These are phyloP conservation scores for Periconia macrospinosa DNA, from an alignment of 2,329 filamentous ascomycete genomes.

Conservation along the genomic window DNA sequence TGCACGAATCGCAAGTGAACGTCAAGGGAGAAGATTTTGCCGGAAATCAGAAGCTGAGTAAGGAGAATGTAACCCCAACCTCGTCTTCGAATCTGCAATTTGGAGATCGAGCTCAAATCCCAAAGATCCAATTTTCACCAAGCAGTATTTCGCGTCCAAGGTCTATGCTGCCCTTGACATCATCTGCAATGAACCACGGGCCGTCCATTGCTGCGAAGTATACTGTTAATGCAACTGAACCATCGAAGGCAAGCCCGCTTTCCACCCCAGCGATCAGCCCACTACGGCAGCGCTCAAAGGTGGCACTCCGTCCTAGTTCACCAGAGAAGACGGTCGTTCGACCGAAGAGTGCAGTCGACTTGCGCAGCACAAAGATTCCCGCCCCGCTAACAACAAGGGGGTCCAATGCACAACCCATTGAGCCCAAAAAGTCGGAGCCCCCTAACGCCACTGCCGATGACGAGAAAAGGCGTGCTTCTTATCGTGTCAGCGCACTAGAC, in stretches of 20 bases:
- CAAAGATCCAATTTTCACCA: neutral
- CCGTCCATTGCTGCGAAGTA: slow-evolving; percentile 17
- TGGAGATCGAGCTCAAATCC: neutral
- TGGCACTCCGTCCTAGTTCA: slow-evolving; percentile 18
- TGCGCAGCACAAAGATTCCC: slow-evolving; percentile 15
- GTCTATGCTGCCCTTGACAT: slow-evolving; percentile 21
- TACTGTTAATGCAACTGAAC: slow-evolving; percentile 8
- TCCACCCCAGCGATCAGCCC: neutral
- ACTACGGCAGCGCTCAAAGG: slow-evolving; percentile 17
- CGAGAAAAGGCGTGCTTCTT: neutral
- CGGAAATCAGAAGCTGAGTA: slow-evolving; percentile 3
- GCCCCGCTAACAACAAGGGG: neutral
- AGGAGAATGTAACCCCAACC: slow-evolving; percentile 27
- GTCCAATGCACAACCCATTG: neutral
- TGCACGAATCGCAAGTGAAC: slow-evolving; percentile 7
- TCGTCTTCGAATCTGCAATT: neutral
- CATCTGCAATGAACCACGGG: slow-evolving; percentile 11
- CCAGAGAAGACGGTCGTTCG: slow-evolving; percentile 24
- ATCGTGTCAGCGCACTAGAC: slow-evolving; percentile 5
- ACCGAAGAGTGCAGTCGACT: slow-evolving; percentile 38
- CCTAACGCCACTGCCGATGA: neutral
- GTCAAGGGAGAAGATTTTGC: slow-evolving; percentile 4
- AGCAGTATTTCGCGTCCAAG: slow-evolving; percentile 10
- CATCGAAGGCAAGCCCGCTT: neutral
- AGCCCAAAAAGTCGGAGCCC: neutral